These are phyloP conservation scores for Mycena latifolia DNA, from an alignment of 768 basidiomycete genomes.

Conservation along the genomic window DNA sequence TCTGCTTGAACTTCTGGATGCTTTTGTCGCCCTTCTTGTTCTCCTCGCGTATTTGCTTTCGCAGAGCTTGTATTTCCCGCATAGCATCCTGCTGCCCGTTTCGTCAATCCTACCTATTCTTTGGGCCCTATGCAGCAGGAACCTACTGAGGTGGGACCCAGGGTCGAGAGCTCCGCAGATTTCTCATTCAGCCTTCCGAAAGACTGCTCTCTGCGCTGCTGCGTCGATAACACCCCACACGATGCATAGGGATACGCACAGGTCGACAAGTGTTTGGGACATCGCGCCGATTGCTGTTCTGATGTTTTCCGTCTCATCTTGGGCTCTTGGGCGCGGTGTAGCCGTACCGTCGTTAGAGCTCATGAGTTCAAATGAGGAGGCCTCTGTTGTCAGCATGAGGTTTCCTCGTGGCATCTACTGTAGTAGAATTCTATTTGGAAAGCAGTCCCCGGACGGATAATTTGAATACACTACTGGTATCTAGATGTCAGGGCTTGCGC, in stretches of 20 bases:
- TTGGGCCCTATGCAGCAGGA: no score
- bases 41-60: constrained; percentile 44
- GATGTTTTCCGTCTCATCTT: constrained; percentile 21
- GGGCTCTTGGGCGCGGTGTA: constrained; percentile 29
- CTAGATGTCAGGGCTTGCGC: no score
- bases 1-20: constrained; percentile 31
- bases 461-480: no score
- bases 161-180: constrained; percentile 41
- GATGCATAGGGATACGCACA: constrained; percentile 35
- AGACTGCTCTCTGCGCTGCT: constrained; percentile 35
- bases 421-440: constrained; percentile 14
- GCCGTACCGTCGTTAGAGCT: constrained; percentile 31
- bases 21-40: constrained; percentile 43
- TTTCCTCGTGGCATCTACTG: constrained; percentile 32
- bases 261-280: constrained; percentile 26
- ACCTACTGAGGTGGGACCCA: constrained; percentile 47
- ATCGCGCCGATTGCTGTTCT: constrained; percentile 28
- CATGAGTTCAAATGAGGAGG: constrained; percentile 19
- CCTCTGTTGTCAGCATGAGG: constrained; percentile 28
- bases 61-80: constrained; percentile 37
- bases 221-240: not conserved
- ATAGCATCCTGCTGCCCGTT: constrained; percentile 20
- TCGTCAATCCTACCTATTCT: not conserved
- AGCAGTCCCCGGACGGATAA: not conserved
- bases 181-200: constrained; percentile 48